A percentile compares a stretch with the other conserved stretches of the same genome.
Evolutionary conservation across 78 protist genomes (phyloP).

Genomic region (Protostelium mycophagum): DNA sequence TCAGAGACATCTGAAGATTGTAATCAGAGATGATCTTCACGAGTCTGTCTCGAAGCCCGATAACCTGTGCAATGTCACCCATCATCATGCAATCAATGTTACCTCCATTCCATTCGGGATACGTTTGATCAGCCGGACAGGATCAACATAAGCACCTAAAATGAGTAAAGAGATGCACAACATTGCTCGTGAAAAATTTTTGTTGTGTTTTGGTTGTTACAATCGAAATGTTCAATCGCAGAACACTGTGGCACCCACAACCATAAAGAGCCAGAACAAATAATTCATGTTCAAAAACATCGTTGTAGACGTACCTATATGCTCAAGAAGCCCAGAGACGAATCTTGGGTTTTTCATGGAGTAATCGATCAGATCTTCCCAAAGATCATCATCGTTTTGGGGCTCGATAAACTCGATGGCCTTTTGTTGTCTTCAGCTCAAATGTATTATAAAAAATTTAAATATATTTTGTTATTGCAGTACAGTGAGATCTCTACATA

Average conservation of each 20-base stretch:
- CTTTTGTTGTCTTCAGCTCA: no score
- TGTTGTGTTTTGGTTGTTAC: no score
- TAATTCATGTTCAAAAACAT: no score
- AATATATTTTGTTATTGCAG: no score
- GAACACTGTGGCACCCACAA: no score
- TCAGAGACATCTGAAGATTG: slow-evolving; percentile 72
- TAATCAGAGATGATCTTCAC: slow-evolving; percentile 77
- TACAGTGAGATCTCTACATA: no score
- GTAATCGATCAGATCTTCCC: slow-evolving; percentile 77
- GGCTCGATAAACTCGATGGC: slow-evolving; percentile 79
- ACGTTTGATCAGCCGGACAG: slow-evolving; percentile 60
- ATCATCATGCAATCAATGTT: not conserved
- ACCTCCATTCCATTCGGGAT: slow-evolving; percentile 61
- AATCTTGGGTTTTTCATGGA: slow-evolving; percentile 63
- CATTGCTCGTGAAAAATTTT: no score
- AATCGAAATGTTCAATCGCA: no score
- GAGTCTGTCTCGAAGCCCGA: slow-evolving; percentile 61
- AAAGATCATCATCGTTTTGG: slow-evolving; percentile 82
- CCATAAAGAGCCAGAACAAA: no score
- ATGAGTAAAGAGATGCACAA: not conserved
- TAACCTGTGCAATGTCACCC: not conserved
- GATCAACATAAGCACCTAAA: slow-evolving; percentile 63
- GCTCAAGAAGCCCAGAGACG: slow-evolving; percentile 56
- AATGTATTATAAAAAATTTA: no score
- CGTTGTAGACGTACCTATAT: slow-evolving; percentile 54